phyloP scores from a whole-genome alignment of 805 yeast genomes.

The Monosporozyma yasuniensis region DNA sequence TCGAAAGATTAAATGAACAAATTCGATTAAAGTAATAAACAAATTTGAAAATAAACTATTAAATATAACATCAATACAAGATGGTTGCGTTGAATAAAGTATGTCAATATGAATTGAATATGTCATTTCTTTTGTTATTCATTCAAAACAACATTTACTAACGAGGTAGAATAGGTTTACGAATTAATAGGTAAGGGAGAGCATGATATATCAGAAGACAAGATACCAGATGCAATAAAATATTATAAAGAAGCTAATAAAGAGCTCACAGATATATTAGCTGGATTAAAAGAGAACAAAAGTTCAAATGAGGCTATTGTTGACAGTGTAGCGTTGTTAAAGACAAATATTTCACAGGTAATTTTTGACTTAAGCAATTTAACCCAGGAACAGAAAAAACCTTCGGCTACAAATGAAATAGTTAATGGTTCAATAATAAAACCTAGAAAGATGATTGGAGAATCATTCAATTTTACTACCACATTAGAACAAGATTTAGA shows the following conservation, averaged over 20 bases:
- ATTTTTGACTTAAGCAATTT: conserved; percentile 19
- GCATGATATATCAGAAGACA: conserved; percentile 35
- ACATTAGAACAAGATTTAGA: not conserved
- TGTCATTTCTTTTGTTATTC: not conserved
- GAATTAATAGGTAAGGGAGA: conserved; percentile 47
- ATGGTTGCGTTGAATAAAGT: not conserved
- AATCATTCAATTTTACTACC: not conserved
- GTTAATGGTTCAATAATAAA: not conserved
- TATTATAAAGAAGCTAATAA: conserved; percentile 5
- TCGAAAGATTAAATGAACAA: not conserved
- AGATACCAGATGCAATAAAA: conserved; percentile 18
- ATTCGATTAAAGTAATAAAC: not conserved
- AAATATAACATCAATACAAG: not conserved
- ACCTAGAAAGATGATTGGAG: not conserved
- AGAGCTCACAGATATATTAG: conserved; percentile 7
- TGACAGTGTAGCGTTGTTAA: conserved; percentile 20
- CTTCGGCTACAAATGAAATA: not conserved
- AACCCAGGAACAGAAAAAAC: not conserved
- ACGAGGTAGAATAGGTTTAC: conserved; percentile 34
- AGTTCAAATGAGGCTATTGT: conserved; percentile 21
- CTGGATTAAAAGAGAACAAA: conserved; percentile 5
- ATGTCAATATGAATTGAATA: not conserved
- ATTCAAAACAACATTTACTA: not conserved
- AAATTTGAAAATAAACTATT: not conserved
- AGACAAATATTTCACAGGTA: conserved; percentile 27